phyloP scores from a whole-genome alignment of 495 filamentous ascomycete genomes.

The Durotheca rogersii region DNA sequence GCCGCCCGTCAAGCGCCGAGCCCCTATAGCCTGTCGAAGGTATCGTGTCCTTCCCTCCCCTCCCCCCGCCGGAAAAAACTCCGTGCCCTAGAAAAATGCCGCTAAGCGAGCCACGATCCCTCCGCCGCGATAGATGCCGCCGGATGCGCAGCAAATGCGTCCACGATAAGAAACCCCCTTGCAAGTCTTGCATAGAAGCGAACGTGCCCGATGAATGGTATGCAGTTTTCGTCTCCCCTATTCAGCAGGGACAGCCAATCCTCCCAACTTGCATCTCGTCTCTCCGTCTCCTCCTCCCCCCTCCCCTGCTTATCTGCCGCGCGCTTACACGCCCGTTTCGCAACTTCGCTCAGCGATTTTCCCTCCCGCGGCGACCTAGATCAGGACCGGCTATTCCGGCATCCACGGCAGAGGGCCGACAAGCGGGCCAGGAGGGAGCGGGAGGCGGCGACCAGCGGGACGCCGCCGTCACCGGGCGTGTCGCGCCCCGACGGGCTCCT shows the following conservation, averaged over 20 bases:
- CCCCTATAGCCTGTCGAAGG: constrained; percentile 53
- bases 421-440: constrained; percentile 42
- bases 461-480: constrained; percentile 31
- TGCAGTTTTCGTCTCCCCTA: no score
- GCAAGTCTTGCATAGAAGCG: constrained; percentile 45
- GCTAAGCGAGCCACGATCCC: no score
- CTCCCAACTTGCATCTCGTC: no score
- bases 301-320: neutral
- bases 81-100: no score
- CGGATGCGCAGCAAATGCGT: constrained; percentile 53
- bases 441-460: constrained; percentile 43
- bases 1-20: constrained; percentile 43
- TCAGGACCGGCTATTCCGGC: constrained; percentile 47
- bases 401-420: constrained; percentile 47
- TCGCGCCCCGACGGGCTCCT: constrained; percentile 26
- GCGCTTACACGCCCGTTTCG: constrained; percentile 9
- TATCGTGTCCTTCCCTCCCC: constrained; percentile 27
- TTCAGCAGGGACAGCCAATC: no score
- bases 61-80: no score
- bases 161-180: constrained; percentile 48
- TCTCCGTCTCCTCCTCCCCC: no score
- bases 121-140: no score
- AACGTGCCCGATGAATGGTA: constrained; percentile 49
- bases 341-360: constrained; percentile 45
- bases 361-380: constrained; percentile 47